Percentiles rank a stretch among this genome's conserved stretches.
Evolutionary conservation across 2,329 filamentous ascomycete genomes (phyloP).

Genomic region (Fusarium continuum): DNA sequence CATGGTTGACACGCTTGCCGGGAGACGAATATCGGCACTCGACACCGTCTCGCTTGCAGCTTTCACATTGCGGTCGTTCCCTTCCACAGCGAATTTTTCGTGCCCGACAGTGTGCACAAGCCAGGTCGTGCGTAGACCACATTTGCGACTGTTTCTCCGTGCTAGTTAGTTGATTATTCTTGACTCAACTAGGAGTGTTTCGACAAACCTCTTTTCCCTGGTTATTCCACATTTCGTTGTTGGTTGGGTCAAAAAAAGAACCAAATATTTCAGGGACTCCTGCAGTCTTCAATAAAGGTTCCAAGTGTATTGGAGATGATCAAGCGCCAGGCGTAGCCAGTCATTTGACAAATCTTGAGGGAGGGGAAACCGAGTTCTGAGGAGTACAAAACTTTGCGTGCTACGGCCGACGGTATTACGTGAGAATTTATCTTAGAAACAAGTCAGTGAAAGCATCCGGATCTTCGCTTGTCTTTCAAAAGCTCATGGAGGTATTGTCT

Average conservation of each 20-base stretch:
- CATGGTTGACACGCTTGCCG: conserved; percentile 44
- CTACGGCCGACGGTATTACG: conserved; percentile 27
- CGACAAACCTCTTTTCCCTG: conserved; percentile 42
- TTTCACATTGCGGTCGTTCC: conserved; percentile 43
- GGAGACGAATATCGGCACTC: conserved; percentile 44
- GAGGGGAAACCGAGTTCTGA: conserved; percentile 14
- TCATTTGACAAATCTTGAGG: not conserved
- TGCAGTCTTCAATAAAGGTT: not conserved
- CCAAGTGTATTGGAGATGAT: conserved; percentile 6
- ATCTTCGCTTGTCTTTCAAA: not conserved
- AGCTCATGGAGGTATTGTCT: conserved; percentile 7
- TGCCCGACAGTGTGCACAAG: conserved; percentile 43
- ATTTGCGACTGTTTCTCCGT: conserved; percentile 36
- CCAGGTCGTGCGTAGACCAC: conserved; percentile 44
- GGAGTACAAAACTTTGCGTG: conserved; percentile 23
- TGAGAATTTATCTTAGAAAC: conserved; percentile 29
- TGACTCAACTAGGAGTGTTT: not conserved
- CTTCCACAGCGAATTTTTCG: conserved; percentile 43
- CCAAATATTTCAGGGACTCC: not conserved
- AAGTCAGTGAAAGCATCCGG: not conserved
- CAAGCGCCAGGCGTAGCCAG: not conserved
- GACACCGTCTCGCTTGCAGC: conserved; percentile 44
- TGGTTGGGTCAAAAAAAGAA: not conserved
- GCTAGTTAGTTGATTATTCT: conserved; percentile 19
- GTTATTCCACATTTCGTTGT: conserved; percentile 38